phyloP scores from a whole-genome alignment of 306 rosid species.

The Cicer chorassanicum region DNA sequence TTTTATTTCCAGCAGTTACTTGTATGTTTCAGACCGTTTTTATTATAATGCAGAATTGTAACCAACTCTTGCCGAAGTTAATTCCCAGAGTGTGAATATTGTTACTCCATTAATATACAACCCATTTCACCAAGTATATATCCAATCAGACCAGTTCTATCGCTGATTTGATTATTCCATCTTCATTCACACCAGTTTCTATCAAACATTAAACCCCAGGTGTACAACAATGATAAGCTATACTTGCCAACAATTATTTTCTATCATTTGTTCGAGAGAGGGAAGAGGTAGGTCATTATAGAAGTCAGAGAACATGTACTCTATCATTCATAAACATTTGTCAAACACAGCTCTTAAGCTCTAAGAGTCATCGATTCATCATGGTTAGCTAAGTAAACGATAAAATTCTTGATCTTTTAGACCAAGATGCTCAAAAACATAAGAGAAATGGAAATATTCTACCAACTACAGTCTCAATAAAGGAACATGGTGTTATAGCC shows the following conservation, averaged over 20 bases:
- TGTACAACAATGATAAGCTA: conserved; percentile 35
- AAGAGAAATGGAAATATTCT: conserved; percentile 31
- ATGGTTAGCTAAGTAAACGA: conserved; percentile 36
- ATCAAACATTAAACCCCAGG: conserved; percentile 21
- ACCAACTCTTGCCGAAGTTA: too few relatives aligned
- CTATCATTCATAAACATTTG: conserved; percentile 9
- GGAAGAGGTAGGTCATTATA: background rate
- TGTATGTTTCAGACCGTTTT: too few relatives aligned
- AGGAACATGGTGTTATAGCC: background rate
- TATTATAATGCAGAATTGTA: too few relatives aligned
- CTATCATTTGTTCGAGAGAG: conserved; percentile 30
- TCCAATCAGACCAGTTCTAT: too few relatives aligned
- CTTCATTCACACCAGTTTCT: too few relatives aligned
- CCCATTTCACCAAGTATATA: too few relatives aligned
- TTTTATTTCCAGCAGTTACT: too few relatives aligned
- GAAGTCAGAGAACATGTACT: background rate
- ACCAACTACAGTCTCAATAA: conserved; percentile 32
- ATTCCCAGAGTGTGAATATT: too few relatives aligned
- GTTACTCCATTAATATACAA: too few relatives aligned
- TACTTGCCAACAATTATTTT: conserved; percentile 24
- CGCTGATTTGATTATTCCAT: too few relatives aligned
- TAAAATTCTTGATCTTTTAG: conserved; percentile 29
- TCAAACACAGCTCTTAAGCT: conserved; percentile 26
- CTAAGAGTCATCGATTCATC: conserved; percentile 19
- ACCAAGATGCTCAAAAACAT: conserved; percentile 29